These are phyloP conservation scores for Austroboletus festivus DNA, from an alignment of 768 basidiomycete genomes.

Conservation along the genomic window DNA sequence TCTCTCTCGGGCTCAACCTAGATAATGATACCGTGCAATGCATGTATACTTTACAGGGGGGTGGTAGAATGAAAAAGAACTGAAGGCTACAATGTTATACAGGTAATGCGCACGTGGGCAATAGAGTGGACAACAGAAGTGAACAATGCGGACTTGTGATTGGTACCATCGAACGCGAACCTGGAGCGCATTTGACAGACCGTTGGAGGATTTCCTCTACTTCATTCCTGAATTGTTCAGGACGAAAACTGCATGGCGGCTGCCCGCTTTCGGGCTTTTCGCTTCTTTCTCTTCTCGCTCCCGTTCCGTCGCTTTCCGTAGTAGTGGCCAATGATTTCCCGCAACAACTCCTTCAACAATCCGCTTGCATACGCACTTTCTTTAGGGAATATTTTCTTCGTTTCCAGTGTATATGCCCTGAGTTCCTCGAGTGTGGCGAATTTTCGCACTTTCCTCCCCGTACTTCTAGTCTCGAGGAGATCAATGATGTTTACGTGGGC, in stretches of 20 bases:
- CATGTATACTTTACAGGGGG: too few relatives aligned
- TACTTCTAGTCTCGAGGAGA: constrained; percentile 21
- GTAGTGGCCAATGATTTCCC: constrained; percentile 23
- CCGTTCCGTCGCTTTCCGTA: constrained; percentile 19
- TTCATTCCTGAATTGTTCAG: neutral
- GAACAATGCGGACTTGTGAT: too few relatives aligned
- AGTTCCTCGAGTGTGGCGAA: constrained; percentile 28
- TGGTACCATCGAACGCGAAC: too few relatives aligned
- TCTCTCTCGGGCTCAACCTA: too few relatives aligned
- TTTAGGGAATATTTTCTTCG: constrained; percentile 27
- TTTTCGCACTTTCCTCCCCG: constrained; percentile 13
- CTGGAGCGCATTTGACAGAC: too few relatives aligned
- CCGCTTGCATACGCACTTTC: constrained; percentile 28
- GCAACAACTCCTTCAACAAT: constrained; percentile 28
- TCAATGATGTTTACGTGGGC: constrained; percentile 36
- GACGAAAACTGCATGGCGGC: neutral
- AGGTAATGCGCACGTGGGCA: too few relatives aligned
- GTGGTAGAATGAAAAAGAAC: too few relatives aligned
- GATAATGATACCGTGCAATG: too few relatives aligned
- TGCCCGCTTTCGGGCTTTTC: constrained; percentile 11
- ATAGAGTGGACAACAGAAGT: too few relatives aligned
- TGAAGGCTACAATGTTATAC: too few relatives aligned
- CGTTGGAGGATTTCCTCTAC: too few relatives aligned
- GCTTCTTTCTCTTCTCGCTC: constrained; percentile 13
- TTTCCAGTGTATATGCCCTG: constrained; percentile 21